phyloP scores from a whole-genome alignment of 164 flowering plant genomes.

The Vitis riparia region DNA sequence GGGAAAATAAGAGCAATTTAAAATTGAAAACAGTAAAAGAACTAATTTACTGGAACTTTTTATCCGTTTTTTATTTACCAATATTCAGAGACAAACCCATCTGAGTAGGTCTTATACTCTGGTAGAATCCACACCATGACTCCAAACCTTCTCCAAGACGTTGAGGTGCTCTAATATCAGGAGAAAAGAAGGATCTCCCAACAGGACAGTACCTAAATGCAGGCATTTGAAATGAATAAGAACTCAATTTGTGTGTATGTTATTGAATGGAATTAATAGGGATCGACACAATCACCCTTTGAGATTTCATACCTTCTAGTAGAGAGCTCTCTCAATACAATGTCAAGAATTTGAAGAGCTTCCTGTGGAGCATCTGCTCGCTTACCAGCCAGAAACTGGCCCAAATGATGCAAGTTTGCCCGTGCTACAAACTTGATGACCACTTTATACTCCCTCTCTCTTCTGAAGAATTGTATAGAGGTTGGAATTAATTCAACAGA shows the following conservation, averaged over 20 bases:
- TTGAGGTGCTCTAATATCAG: conserved; percentile 67
- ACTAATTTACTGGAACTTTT: not conserved
- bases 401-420: conserved; percentile 78
- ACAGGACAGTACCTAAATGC: conserved; percentile 61
- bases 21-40: not conserved
- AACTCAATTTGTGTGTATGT: not conserved
- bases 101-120: conserved; percentile 94
- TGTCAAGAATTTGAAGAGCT: conserved; percentile 85
- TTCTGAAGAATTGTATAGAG: conserved; percentile 38
- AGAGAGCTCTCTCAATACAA: conserved; percentile 81
- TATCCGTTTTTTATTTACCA: conserved; percentile 38
- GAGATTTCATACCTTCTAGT: conserved; percentile 49
- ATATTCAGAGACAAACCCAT: conserved; percentile 93
- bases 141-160: conserved; percentile 89
- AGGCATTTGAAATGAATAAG: conserved; percentile 8
- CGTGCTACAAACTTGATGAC: conserved; percentile 75
- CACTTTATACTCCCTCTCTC: conserved; percentile 69
- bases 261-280: not conserved
- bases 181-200: conserved; percentile 88
- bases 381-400: conserved; percentile 82
- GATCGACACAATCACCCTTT: not conserved
- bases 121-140: conserved; percentile 95
- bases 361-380: conserved; percentile 85
- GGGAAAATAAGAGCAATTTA: not conserved
- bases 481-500: not conserved